Percentiles rank a stretch among this genome's conserved stretches.
phyloP scores from a whole-genome alignment of 768 basidiomycete genomes.

The Punctularia strigosozonata region DNA sequence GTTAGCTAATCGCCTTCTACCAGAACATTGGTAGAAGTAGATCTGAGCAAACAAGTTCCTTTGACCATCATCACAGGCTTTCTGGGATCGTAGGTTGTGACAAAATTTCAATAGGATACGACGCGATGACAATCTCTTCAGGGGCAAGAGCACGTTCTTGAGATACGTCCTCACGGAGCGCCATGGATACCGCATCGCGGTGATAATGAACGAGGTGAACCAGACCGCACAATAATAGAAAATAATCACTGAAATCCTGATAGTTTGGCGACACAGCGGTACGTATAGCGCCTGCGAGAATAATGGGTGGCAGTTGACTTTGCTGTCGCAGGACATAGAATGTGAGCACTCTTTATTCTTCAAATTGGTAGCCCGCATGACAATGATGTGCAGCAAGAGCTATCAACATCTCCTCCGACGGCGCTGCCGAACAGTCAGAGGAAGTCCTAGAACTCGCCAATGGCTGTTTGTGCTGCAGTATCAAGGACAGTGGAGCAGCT shows the following conservation, averaged over 20 bases:
- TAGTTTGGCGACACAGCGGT: conserved; percentile 93
- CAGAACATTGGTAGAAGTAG: not conserved
- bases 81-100: conserved; percentile 91
- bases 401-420: conserved; percentile 71
- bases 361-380: not conserved
- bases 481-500: conserved; percentile 86
- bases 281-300: conserved; percentile 15
- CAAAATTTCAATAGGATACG: conserved; percentile 60
- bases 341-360: conserved; percentile 29
- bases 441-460: conserved; percentile 91
- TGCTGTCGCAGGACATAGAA: conserved; percentile 70
- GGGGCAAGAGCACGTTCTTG: conserved; percentile 1
- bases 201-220: conserved; percentile 99
- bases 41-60: conserved; percentile 39
- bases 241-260: too few relatives aligned
- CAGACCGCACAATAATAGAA: too few relatives aligned
- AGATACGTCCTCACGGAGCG: conserved; percentile 85
- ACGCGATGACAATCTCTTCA: not conserved
- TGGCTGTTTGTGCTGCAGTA: conserved; percentile 97
- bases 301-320: conserved; percentile 3
- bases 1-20: too few relatives aligned
- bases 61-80: conserved; percentile 94
- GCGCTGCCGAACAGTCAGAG: conserved; percentile 53
- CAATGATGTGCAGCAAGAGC: conserved; percentile 49
- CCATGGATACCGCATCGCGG: conserved; percentile 93